Percentiles rank a stretch among this genome's conserved stretches.
Evolutionary conservation across 78 protist species (phyloP).

Genomic region (Polysphondylium violaceum): DNA sequence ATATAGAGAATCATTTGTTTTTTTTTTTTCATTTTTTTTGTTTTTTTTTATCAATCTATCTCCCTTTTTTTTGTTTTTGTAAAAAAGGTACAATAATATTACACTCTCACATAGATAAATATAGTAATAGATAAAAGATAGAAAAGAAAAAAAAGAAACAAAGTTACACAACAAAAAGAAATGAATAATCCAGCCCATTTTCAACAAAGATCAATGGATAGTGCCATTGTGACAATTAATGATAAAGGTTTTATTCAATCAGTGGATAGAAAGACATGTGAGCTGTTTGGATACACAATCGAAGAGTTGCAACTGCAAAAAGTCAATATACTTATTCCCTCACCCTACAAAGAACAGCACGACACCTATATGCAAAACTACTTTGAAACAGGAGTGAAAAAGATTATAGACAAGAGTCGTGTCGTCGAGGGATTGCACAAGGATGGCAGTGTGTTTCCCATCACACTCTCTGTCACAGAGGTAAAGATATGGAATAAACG

Average conservation of each 20-base stretch:
- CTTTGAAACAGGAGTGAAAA: slow-evolving; percentile 36
- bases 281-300: slow-evolving; percentile 64
- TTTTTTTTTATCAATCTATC: too few species aligned
- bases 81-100: too few species aligned
- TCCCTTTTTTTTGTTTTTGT: too few species aligned
- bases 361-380: slow-evolving; percentile 50
- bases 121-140: too few species aligned
- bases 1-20: too few species aligned
- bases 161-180: too few species aligned
- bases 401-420: slow-evolving; percentile 50
- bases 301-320: slow-evolving; percentile 45
- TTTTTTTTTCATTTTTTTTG: too few species aligned
- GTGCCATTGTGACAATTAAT: slow-evolving; percentile 62
- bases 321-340: slow-evolving; percentile 49
- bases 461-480: slow-evolving; percentile 37
- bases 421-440: slow-evolving; percentile 54
- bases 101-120: too few species aligned
- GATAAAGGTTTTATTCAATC: slow-evolving; percentile 56
- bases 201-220: slow-evolving; percentile 52
- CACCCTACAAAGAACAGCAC: slow-evolving; percentile 57
- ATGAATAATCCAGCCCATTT: slow-evolving; percentile 12
- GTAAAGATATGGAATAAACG: slow-evolving; percentile 36
- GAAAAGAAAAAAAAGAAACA: too few species aligned
- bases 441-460: slow-evolving; percentile 63
- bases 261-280: slow-evolving; percentile 59